A percentile compares a stretch with the other conserved stretches of the same genome.
Evolutionary conservation across 2,329 filamentous ascomycete species (phyloP).

Genomic region (Bisporella sp.): DNA sequence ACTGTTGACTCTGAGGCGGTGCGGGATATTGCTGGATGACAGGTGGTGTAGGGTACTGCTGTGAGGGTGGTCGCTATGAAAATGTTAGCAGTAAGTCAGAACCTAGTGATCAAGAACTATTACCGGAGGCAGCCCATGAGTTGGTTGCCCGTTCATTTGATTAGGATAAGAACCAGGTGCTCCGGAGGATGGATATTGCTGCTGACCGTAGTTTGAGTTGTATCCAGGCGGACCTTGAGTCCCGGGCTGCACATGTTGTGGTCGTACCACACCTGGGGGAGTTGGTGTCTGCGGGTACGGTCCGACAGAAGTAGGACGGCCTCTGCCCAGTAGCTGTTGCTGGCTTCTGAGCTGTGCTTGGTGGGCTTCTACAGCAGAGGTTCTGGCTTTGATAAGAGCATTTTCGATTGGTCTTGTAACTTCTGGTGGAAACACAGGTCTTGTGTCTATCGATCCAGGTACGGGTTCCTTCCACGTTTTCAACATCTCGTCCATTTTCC

Average conservation of each 20-base stretch:
- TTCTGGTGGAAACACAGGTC: constrained; percentile 84
- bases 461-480: constrained; percentile 98
- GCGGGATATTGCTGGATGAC: not conserved
- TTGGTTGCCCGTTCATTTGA: constrained; percentile 16
- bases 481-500: constrained; percentile 94
- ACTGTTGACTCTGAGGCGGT: not conserved
- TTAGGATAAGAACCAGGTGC: constrained; percentile 7
- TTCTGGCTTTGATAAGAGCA: constrained; percentile 74
- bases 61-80: constrained; percentile 15
- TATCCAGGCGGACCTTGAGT: constrained; percentile 31
- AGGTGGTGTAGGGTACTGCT: constrained; percentile 24
- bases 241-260: constrained; percentile 19
- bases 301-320: constrained; percentile 44
- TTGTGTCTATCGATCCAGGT: constrained; percentile 84
- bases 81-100: constrained; percentile 6
- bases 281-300: constrained; percentile 69
- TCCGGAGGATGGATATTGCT: constrained; percentile 12
- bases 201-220: constrained; percentile 23
- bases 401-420: constrained; percentile 89
- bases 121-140: constrained; percentile 24
- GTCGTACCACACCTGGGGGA: constrained; percentile 47
- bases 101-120: constrained; percentile 3
- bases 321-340: constrained; percentile 45
- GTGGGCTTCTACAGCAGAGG: constrained; percentile 52
- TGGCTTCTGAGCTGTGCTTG: constrained; percentile 49